Percentiles rank a stretch among this genome's conserved stretches.
phyloP scores from a whole-genome alignment of 2,329 filamentous ascomycete genomes.

The Venturia nashicola region DNA sequence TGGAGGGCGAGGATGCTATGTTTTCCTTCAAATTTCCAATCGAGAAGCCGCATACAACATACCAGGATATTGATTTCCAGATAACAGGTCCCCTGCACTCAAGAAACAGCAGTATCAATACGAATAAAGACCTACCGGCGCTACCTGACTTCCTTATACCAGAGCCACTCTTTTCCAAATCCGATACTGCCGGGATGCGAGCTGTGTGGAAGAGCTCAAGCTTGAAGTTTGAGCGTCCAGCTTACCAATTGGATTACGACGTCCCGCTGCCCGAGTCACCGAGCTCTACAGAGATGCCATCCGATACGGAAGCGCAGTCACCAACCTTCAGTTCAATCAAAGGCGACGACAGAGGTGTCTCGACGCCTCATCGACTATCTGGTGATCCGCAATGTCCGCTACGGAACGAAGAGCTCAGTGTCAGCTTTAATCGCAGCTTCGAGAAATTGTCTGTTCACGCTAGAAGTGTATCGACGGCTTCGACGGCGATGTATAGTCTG shows the following conservation, averaged over 20 bases:
- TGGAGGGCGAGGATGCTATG: neutral
- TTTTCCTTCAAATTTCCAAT: neutral
- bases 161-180: conserved; percentile 3
- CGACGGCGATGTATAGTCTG: conserved; percentile 6
- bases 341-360: conserved; percentile 1
- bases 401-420: neutral
- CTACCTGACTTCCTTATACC: conserved; percentile 9
- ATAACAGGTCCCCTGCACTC: neutral
- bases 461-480: neutral
- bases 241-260: neutral
- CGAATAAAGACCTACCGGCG: conserved; percentile 7
- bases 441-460: conserved; percentile 2
- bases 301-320: neutral
- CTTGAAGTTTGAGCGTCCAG: neutral
- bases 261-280: neutral
- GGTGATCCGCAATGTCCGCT: neutral
- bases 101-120: neutral
- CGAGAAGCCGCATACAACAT: neutral
- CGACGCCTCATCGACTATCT: neutral
- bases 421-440: neutral
- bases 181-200: neutral
- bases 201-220: neutral
- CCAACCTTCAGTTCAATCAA: conserved; percentile 10
- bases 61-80: neutral
- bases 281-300: neutral